Percentiles rank a stretch among this genome's conserved stretches.
phyloP scores from a whole-genome alignment of 306 rosid genomes.

The Cucumis cinereus region DNA sequence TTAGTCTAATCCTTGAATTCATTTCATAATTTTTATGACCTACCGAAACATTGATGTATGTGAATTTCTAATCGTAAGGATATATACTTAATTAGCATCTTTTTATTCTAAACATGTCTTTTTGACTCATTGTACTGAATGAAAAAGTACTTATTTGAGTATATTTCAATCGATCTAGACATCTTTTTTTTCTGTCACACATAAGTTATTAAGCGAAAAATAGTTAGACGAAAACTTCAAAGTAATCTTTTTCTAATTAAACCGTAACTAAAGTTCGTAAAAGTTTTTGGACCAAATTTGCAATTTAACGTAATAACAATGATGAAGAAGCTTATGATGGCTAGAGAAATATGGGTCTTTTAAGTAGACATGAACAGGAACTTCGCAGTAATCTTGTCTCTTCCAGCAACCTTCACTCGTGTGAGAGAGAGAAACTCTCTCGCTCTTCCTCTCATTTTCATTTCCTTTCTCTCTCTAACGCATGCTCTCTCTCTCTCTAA shows the following conservation, averaged over 20 bases:
- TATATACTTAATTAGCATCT: not conserved
- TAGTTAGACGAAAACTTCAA: not conserved
- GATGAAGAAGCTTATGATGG: slow-evolving; percentile 7
- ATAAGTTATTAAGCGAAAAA: no score
- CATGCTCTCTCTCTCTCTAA: slow-evolving; percentile 11
- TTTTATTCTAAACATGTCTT: not conserved
- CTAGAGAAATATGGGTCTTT: slow-evolving; percentile 21
- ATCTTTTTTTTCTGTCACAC: no score
- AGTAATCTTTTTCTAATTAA: not conserved
- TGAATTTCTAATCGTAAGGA: no score
- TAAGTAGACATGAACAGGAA: slow-evolving; percentile 24
- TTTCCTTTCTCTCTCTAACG: not conserved
- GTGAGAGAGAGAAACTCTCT: not conserved
- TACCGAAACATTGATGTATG: no score
- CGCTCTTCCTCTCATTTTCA: not conserved
- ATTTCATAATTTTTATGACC: no score
- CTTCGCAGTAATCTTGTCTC: slow-evolving; percentile 20
- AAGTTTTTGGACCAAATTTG: not conserved
- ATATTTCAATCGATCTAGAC: no score
- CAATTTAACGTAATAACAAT: not conserved
- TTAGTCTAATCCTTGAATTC: no score
- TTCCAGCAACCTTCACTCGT: slow-evolving; percentile 1
- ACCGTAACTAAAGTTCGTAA: no score
- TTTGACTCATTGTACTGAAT: not conserved
- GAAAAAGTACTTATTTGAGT: no score